phyloP scores from a whole-genome alignment of 2,329 filamentous ascomycete genomes.

The Cladosporium oxysporum region DNA sequence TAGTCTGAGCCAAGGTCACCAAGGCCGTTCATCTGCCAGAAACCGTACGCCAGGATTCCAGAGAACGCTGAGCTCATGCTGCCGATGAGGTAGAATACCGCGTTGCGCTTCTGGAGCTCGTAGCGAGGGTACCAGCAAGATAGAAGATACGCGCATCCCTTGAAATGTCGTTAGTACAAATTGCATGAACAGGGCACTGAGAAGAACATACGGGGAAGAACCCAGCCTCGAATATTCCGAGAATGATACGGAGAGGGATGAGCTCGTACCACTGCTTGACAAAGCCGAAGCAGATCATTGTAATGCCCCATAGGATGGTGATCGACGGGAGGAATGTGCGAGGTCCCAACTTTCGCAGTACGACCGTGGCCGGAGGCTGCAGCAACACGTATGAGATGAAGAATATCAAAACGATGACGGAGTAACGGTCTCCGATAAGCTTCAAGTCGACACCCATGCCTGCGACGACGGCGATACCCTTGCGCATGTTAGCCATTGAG shows the following conservation, averaged over 20 bases:
- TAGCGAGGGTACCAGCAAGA: constrained; percentile 56
- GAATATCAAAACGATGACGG: constrained; percentile 65
- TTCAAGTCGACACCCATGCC: constrained; percentile 39
- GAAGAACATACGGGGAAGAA: constrained; percentile 46
- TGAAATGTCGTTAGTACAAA: constrained; percentile 24
- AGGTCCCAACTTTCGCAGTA: constrained; percentile 66
- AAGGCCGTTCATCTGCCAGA: constrained; percentile 50
- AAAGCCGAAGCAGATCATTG: constrained; percentile 68
- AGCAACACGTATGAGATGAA: constrained; percentile 73
- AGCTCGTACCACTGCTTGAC: constrained; percentile 54
- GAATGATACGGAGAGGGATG: constrained; percentile 57
- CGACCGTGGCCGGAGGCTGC: constrained; percentile 69
- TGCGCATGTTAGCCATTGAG: constrained; percentile 25
- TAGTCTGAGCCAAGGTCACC: constrained; percentile 36
- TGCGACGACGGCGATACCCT: constrained; percentile 38
- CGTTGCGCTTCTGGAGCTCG: constrained; percentile 43
- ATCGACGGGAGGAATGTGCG: constrained; percentile 39
- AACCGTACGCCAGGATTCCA: constrained; percentile 45
- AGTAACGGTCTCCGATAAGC: constrained; percentile 34
- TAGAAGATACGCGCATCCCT: constrained; percentile 65
- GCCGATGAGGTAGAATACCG: constrained; percentile 54
- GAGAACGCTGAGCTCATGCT: constrained; percentile 50
- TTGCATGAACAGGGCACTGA: not conserved
- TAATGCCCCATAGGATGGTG: constrained; percentile 58
- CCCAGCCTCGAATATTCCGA: constrained; percentile 62